phyloP scores from a whole-genome alignment of 257 asterid species.

The Ilex asprella region DNA sequence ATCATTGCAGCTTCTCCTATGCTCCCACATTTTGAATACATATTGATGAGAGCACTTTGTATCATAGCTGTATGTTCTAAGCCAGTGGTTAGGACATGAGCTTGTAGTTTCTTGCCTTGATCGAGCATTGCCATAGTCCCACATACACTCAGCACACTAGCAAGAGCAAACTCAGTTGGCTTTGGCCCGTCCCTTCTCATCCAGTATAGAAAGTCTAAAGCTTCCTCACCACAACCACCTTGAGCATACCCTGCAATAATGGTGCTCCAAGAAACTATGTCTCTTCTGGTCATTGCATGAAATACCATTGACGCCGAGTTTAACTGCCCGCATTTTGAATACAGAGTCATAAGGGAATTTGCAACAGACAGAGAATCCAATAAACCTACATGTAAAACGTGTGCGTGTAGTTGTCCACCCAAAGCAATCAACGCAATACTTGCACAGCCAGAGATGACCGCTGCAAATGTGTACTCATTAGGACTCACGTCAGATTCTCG shows the following conservation, averaged over 20 bases:
- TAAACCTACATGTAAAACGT: conserved; percentile 51
- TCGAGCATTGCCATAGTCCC: conserved; percentile 77
- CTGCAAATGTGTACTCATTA: conserved; percentile 76
- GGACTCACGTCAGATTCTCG: conserved; percentile 46
- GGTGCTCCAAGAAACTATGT: conserved; percentile 84
- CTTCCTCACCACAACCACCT: conserved; percentile 64
- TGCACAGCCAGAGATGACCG: conserved; percentile 66
- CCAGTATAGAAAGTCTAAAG: conserved; percentile 53
- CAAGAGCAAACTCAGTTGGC: conserved; percentile 79
- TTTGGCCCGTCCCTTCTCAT: conserved; percentile 81
- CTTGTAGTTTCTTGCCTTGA: conserved; percentile 79
- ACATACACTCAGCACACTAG: conserved; percentile 65
- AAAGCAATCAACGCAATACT: conserved; percentile 51
- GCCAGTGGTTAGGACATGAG: conserved; percentile 55
- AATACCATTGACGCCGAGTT: conserved; percentile 46
- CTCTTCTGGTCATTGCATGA: conserved; percentile 46
- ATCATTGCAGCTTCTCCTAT: conserved; percentile 48
- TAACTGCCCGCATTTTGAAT: conserved; percentile 56
- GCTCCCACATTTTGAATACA: conserved; percentile 89
- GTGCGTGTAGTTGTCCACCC: conserved; percentile 79
- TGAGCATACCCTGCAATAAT: conserved; percentile 79
- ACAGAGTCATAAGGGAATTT: conserved; percentile 74
- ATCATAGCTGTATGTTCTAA: conserved; percentile 51
- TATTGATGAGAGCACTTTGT: conserved; percentile 54
- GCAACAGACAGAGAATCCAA: conserved; percentile 50